A percentile compares a stretch with the other conserved stretches of the same genome.
Evolutionary conservation across 768 basidiomycete genomes (phyloP).

Genomic region (Albatrellus ellisii): DNA sequence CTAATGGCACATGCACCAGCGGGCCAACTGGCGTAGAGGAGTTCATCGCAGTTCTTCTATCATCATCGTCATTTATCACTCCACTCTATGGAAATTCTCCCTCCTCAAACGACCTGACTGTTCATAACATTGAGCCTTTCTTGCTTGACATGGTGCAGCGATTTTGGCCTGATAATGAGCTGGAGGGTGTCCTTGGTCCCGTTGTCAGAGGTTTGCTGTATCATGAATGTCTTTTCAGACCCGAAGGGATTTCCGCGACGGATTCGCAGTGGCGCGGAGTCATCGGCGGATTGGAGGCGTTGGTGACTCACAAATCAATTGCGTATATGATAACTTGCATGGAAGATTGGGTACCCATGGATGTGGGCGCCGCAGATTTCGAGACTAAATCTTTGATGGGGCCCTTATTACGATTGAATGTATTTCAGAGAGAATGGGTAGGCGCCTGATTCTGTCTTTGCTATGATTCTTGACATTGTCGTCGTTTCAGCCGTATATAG

Average conservation of each 20-base stretch:
- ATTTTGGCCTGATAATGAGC: conserved; percentile 68
- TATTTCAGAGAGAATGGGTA: conserved; percentile 88
- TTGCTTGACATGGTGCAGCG: conserved; percentile 73
- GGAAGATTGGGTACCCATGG: conserved; percentile 57
- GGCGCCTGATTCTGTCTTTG: conserved; percentile 15
- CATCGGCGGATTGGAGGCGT: conserved; percentile 63
- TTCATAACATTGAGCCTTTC: conserved; percentile 66
- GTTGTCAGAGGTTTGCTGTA: conserved; percentile 50
- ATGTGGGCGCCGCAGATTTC: conserved; percentile 45
- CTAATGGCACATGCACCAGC: conserved; percentile 33
- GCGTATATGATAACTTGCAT: conserved; percentile 70
- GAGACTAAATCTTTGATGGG: conserved; percentile 66
- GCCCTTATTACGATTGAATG: conserved; percentile 69
- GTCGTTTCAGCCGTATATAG: conserved; percentile 50
- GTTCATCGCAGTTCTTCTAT: conserved; percentile 70
- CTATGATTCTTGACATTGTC: conserved; percentile 4
- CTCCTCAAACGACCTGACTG: conserved; percentile 36
- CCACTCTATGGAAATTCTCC: conserved; percentile 42
- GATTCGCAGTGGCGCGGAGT: conserved; percentile 82
- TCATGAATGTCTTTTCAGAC: conserved; percentile 48
- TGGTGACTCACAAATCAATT: conserved; percentile 73
- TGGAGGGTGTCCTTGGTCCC: conserved; percentile 69
- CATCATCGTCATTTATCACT: conserved; percentile 52
- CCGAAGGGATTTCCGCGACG: conserved; percentile 58
- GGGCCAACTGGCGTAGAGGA: conserved; percentile 78